Conservation (phyloP, 371 early-diverging fungal species). For the Mucor plumbeus region DNA sequence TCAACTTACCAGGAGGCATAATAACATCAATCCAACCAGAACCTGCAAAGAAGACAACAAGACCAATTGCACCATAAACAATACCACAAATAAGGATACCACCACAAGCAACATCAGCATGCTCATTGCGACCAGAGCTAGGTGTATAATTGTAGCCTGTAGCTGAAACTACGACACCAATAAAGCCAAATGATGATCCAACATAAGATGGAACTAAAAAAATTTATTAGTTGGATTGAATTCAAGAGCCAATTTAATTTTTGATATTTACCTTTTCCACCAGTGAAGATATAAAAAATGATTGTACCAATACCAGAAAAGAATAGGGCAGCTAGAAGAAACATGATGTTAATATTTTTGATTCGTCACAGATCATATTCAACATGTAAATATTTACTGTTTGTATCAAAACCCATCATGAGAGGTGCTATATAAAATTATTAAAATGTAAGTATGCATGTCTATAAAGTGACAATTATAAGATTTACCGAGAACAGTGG, state of each 20-base stretch:
- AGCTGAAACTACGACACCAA: conserved; percentile 55
- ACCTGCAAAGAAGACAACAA: conserved; percentile 54
- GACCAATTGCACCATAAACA: conserved; percentile 48
- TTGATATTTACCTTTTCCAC: conserved; percentile 42
- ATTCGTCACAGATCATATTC: not conserved
- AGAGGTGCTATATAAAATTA: conserved; percentile 37
- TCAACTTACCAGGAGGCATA: conserved; percentile 60
- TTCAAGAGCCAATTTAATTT: not conserved
- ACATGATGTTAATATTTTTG: not conserved
- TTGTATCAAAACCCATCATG: conserved; percentile 60
- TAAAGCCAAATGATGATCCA: conserved; percentile 62
- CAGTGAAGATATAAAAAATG: conserved; percentile 59
- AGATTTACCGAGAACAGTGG: conserved; percentile 49
- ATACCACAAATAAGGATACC: conserved; percentile 60
- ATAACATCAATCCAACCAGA: conserved; percentile 57
- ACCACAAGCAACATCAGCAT: conserved; percentile 53
- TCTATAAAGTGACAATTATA: not conserved
- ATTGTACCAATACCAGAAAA: conserved; percentile 66
- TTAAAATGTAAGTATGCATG: not conserved
- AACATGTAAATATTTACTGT: conserved; percentile 38
- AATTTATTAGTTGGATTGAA: not conserved
- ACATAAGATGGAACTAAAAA: conserved; percentile 59
- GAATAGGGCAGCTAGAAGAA: conserved; percentile 50
- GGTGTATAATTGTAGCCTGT: conserved; percentile 53
- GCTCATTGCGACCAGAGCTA: conserved; percentile 33